Percentiles rank a stretch among this genome's conserved stretches.
Conservation (phyloP, 2,329 filamentous ascomycete species). For the Colletotrichum salicis region DNA sequence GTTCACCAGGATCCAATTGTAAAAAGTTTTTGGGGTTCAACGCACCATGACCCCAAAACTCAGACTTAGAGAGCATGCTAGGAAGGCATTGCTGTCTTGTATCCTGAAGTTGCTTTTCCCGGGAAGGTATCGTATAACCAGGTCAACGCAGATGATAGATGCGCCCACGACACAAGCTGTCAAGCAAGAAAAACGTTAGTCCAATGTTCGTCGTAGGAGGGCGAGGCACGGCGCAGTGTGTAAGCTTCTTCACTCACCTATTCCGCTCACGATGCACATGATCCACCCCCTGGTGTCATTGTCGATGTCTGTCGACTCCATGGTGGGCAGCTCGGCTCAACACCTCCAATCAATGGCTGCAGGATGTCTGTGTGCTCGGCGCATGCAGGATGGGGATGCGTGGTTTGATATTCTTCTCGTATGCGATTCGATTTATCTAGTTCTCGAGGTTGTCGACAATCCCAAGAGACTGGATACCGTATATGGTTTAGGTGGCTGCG, state of each 20-base stretch:
- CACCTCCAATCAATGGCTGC: slow-evolving; percentile 31
- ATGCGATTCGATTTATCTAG: not conserved
- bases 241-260: slow-evolving; percentile 58
- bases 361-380: slow-evolving; percentile 10
- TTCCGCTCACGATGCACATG: slow-evolving; percentile 85
- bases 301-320: slow-evolving; percentile 59
- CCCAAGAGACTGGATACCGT: not conserved
- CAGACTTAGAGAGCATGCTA: slow-evolving; percentile 87
- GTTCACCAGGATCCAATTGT: not conserved
- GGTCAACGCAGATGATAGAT: slow-evolving; percentile 86
- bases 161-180: slow-evolving; percentile 78
- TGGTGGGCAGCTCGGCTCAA: slow-evolving; percentile 42
- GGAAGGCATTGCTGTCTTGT: slow-evolving; percentile 87
- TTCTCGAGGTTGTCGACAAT: not conserved
- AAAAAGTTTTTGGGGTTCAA: slow-evolving; percentile 6
- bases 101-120: slow-evolving; percentile 84
- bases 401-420: not conserved
- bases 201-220: not conserved
- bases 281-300: slow-evolving; percentile 96
- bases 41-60: slow-evolving; percentile 96
- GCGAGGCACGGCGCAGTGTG: not conserved
- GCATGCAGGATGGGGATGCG: slow-evolving; percentile 13
- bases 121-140: slow-evolving; percentile 78
- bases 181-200: slow-evolving; percentile 33
- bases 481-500: slow-evolving; percentile 21